These are phyloP conservation scores for Aspergillus fumigatiaffinis DNA, from an alignment of 2,329 filamentous ascomycete genomes.

Conservation along the genomic window DNA sequence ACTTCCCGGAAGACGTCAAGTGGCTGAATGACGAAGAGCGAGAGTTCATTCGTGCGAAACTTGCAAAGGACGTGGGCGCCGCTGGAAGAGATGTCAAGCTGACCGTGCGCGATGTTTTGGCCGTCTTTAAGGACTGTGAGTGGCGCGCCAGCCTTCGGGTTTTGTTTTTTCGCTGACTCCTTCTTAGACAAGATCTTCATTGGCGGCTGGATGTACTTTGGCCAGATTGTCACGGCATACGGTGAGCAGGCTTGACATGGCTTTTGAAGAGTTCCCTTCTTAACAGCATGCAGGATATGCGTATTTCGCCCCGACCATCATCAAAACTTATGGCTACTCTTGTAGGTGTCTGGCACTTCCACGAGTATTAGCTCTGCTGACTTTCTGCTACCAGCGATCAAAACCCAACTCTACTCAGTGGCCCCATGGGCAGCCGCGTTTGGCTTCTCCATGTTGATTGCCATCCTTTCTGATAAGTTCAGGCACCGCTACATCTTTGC, in stretches of 20 bases:
- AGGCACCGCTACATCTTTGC: conserved; percentile 73
- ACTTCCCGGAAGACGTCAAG: conserved; percentile 69
- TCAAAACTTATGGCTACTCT: conserved; percentile 62
- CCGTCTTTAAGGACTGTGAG: conserved; percentile 64
- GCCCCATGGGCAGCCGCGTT: conserved; percentile 69
- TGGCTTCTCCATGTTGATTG: conserved; percentile 70
- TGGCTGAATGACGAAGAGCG: conserved; percentile 71
- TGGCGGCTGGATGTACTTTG: conserved; percentile 77
- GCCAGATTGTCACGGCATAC: conserved; percentile 72
- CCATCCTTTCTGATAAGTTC: conserved; percentile 65
- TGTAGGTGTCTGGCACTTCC: conserved; percentile 22
- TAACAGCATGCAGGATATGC: conserved; percentile 54
- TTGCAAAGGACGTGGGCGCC: conserved; percentile 65
- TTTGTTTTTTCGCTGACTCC: conserved; percentile 11
- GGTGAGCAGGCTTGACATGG: conserved; percentile 31
- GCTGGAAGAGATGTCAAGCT: conserved; percentile 61
- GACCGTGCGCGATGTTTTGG: conserved; percentile 55
- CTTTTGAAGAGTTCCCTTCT: conserved; percentile 2
- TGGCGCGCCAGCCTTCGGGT: neutral
- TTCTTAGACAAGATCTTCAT: conserved; percentile 59
- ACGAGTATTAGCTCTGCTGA: neutral
- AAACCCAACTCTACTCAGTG: conserved; percentile 50
- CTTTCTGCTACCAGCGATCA: conserved; percentile 36
- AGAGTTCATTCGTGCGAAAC: conserved; percentile 60
- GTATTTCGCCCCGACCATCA: conserved; percentile 71